These are phyloP conservation scores for Colletotrichum brevisporum DNA, from an alignment of 2,329 filamentous ascomycete species.

Conservation along the genomic window DNA sequence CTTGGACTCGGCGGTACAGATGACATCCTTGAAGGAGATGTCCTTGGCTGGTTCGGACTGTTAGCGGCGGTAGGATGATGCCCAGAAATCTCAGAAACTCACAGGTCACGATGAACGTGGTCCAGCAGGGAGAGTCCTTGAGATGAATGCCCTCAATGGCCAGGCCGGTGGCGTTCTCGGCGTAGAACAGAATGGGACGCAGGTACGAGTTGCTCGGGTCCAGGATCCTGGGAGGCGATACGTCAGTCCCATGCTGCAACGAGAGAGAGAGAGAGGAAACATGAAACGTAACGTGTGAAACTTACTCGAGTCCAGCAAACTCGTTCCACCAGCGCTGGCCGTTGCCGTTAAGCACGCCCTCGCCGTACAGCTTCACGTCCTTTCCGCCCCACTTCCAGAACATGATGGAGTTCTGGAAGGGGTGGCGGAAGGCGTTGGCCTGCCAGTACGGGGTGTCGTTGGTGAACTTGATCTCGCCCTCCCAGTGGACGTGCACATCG, in stretches of 20 bases:
- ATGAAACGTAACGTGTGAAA: background rate
- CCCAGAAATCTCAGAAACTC: conserved; percentile 38
- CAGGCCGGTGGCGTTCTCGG: conserved; percentile 71
- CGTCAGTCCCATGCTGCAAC: background rate
- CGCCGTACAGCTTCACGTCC: conserved; percentile 73
- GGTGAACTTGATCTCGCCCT: conserved; percentile 60
- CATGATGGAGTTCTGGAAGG: conserved; percentile 75
- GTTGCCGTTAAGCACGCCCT: conserved; percentile 73
- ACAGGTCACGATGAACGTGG: conserved; percentile 71
- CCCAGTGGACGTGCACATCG: conserved; percentile 70
- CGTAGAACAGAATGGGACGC: conserved; percentile 71
- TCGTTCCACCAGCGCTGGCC: conserved; percentile 74
- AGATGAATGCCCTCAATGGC: conserved; percentile 71
- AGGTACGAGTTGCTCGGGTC: conserved; percentile 67
- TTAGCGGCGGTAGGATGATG: background rate
- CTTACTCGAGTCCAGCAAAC: conserved; percentile 58
- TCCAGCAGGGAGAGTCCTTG: conserved; percentile 74
- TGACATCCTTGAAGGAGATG: conserved; percentile 66
- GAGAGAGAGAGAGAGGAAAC: background rate
- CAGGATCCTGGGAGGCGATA: conserved; percentile 50
- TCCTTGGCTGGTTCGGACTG: conserved; percentile 53
- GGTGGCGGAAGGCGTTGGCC: conserved; percentile 71
- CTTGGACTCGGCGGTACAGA: conserved; percentile 67
- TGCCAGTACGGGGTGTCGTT: conserved; percentile 79
- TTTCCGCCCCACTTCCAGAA: conserved; percentile 78